phyloP scores from a whole-genome alignment of 495 filamentous ascomycete species.

The Daldinia vernicosa region DNA sequence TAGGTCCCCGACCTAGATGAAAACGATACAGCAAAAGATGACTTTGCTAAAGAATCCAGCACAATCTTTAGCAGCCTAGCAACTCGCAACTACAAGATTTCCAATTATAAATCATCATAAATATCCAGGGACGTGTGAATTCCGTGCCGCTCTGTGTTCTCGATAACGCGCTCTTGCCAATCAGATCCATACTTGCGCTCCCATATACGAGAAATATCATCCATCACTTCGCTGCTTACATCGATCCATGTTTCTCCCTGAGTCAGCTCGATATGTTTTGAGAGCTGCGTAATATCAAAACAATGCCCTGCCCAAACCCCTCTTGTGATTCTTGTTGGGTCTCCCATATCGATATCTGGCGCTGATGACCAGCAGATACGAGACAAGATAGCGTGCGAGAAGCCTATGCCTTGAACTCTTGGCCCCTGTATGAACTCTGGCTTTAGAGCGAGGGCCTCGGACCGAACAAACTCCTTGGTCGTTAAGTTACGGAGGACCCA shows the following conservation, averaged over 20 bases:
- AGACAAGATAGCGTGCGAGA: slow-evolving; percentile 33
- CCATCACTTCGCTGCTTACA: background rate
- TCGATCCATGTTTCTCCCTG: background rate
- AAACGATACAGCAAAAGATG: no score
- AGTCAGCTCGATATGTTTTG: slow-evolving; percentile 17
- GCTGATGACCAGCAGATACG: background rate
- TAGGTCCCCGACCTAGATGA: no score
- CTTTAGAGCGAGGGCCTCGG: slow-evolving; percentile 40
- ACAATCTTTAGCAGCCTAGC: no score
- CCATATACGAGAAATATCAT: background rate
- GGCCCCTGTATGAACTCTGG: slow-evolving; percentile 33
- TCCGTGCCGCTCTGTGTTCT: no score
- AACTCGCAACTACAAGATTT: no score
- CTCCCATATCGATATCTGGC: background rate
- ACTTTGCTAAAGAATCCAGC: no score
- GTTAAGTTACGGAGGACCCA: slow-evolving; percentile 49
- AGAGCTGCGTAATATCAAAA: slow-evolving; percentile 26
- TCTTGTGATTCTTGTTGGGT: slow-evolving; percentile 8
- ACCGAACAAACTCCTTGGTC: slow-evolving; percentile 43
- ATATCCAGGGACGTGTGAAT: no score
- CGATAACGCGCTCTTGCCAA: background rate
- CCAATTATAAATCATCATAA: no score
- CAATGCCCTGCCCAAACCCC: slow-evolving; percentile 44
- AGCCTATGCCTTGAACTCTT: slow-evolving; percentile 24
- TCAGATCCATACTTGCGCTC: background rate